Percentiles rank a stretch among this genome's conserved stretches.
phyloP scores from a whole-genome alignment of 306 rosid genomes.

The cucumber (Cucumis sativus) region Cucumber_9930_V3 NC_026655.2:23910501-23911000 shows the following conservation, averaged over 20 bases:
- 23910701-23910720: background rate
- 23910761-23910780: background rate
- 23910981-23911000: background rate
- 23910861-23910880: constrained; percentile 4
- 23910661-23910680: background rate
- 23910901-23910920: constrained; percentile 4
- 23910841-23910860: constrained; percentile 3
- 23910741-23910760: constrained; percentile 1
- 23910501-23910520: background rate
- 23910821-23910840: constrained; percentile 2
- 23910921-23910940: background rate
- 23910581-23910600: constrained; percentile 2
- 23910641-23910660: constrained; percentile 6
- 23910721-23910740: background rate
- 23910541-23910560: constrained; percentile 3
- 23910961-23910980: constrained; percentile 8
- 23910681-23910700: background rate
- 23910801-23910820: background rate
- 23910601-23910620: constrained; percentile 1
- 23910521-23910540: background rate
- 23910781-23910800: background rate
- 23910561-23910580: background rate
- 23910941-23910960: background rate
- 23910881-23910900: constrained; percentile 4
- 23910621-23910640: constrained; percentile 7